Evolutionary conservation across 306 rosid species (phyloP).

Genomic region (Cicer pinnatifidum): DNA sequence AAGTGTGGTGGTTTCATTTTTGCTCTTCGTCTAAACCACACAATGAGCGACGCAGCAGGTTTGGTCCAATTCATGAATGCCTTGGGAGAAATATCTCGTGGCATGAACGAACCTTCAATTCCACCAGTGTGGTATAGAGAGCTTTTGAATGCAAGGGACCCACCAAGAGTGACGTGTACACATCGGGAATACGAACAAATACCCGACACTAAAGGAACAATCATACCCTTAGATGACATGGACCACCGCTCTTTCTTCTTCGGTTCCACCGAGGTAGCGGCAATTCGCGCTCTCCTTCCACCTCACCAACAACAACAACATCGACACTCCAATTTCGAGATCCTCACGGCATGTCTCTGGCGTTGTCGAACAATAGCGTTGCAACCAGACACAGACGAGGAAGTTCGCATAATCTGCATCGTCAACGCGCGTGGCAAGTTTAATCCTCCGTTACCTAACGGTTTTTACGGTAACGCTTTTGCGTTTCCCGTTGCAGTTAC

Average conservation of each 20-base stretch:
- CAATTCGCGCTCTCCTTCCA: constrained; percentile 54
- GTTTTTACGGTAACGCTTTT: constrained; percentile 66
- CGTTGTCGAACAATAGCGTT: constrained; percentile 50
- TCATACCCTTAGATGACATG: constrained; percentile 57
- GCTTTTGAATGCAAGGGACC: constrained; percentile 50
- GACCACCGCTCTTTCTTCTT: constrained; percentile 61
- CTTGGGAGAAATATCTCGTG: constrained; percentile 55
- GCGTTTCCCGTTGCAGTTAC: constrained; percentile 55
- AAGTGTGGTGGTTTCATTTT: constrained; percentile 64
- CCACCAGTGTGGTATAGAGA: constrained; percentile 56
- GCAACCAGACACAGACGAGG: constrained; percentile 41
- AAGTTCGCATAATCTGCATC: constrained; percentile 58
- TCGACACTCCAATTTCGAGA: constrained; percentile 46
- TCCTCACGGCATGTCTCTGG: constrained; percentile 60
- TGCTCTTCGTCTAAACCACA: constrained; percentile 57
- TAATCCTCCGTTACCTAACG: constrained; percentile 55
- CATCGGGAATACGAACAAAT: constrained; percentile 63
- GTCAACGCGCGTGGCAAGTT: constrained; percentile 52
- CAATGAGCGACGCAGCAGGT: constrained; percentile 58
- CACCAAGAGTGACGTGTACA: constrained; percentile 47
- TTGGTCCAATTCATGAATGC: constrained; percentile 58
- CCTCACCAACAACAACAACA: background rate
- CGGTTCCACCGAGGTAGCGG: constrained; percentile 47
- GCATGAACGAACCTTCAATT: constrained; percentile 46
- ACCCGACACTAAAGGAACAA: constrained; percentile 51